phyloP scores from a whole-genome alignment of 2,329 filamentous ascomycete genomes.

The Sporothrix euskadiensis region DNA sequence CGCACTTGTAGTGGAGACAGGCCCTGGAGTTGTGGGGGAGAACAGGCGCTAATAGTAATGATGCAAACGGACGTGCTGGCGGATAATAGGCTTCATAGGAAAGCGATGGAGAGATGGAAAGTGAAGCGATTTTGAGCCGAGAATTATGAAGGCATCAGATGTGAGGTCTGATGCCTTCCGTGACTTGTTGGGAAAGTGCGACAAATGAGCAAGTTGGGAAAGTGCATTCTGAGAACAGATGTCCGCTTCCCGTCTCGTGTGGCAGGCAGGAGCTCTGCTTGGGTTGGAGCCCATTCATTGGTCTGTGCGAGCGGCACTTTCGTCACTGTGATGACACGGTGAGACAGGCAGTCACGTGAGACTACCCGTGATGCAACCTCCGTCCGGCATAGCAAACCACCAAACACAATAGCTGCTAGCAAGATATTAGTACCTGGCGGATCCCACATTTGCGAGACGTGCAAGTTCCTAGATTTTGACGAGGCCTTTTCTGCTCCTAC shows the following conservation, averaged over 20 bases:
- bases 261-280: background rate
- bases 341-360: background rate
- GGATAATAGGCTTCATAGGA: background rate
- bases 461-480: no score
- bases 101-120: background rate
- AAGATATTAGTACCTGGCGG: no score
- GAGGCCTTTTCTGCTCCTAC: no score
- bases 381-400: no score
- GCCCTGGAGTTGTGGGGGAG: background rate
- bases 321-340: background rate
- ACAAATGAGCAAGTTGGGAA: background rate
- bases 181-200: background rate
- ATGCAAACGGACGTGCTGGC: background rate
- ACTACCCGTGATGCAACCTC: no score
- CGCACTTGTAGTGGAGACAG: background rate
- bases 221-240: slow-evolving; percentile 1
- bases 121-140: background rate
- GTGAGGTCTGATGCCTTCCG: background rate
- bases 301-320: background rate
- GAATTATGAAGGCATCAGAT: background rate
- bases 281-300: slow-evolving; percentile 1
- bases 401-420: no score
- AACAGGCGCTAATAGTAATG: background rate
- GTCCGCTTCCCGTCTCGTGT: background rate
- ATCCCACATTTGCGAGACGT: no score